These are phyloP conservation scores for Phoenix dactylifera DNA, from an alignment of 176 grass and related monocot genomes.

Conservation along the genomic window DNA sequence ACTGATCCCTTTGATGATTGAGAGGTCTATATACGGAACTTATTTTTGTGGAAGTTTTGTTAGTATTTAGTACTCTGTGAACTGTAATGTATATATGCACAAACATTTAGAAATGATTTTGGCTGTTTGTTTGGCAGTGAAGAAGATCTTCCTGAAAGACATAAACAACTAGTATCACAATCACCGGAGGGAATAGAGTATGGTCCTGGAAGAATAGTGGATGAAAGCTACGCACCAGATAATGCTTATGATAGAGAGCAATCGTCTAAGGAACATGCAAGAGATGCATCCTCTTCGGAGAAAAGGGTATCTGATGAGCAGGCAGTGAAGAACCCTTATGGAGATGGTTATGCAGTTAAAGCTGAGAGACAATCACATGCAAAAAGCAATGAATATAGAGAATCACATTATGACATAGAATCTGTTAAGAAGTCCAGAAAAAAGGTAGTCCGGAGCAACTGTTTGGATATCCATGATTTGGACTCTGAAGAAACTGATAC, in stretches of 20 bases:
- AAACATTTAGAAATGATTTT: too few relatives aligned
- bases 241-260: conserved; percentile 3
- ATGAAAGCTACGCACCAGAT: conserved; percentile 5
- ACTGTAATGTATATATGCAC: too few relatives aligned
- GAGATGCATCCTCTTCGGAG: conserved; percentile 4
- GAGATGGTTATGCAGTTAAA: conserved; percentile 11
- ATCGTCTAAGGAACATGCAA: conserved; percentile 19
- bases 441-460: conserved; percentile 15
- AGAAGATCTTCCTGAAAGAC: conserved; percentile 26
- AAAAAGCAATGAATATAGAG: conserved; percentile 21
- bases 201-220: conserved; percentile 25
- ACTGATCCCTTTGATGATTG: too few relatives aligned
- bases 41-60: too few relatives aligned
- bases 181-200: conserved; percentile 29
- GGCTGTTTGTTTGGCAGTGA: conserved; percentile 26
- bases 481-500: conserved; percentile 44
- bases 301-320: conserved; percentile 10
- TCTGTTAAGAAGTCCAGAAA: conserved; percentile 30
- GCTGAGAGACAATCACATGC: conserved; percentile 18
- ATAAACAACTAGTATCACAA: conserved; percentile 17
- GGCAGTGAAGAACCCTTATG: conserved; percentile 5
- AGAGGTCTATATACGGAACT: too few relatives aligned
- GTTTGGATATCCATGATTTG: conserved; percentile 30
- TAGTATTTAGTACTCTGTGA: too few relatives aligned
- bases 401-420: conserved; percentile 30